Evolutionary conservation across 768 basidiomycete genomes (phyloP), one percentile per base, ranked within the genome.

Genomic region (Clitopilus hobsonii): DNA sequence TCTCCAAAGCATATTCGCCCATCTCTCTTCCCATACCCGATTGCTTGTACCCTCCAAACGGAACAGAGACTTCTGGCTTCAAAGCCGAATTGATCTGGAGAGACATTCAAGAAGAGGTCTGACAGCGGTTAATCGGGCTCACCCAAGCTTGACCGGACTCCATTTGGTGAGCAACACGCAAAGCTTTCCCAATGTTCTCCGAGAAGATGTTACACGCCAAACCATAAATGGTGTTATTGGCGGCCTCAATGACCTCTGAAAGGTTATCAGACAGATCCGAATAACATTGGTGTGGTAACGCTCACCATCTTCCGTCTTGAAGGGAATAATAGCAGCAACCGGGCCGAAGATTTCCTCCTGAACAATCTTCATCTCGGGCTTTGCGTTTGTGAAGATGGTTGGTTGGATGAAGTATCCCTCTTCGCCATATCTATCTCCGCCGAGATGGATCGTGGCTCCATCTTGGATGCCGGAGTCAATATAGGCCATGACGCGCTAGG

Each of bases 331-430:
- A 29, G 82, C 85, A 54, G 80, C 80, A 38, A 90, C 88, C 20
- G 90, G 89, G 7, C 88, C 88, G 61, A 90, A 89, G 56, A 89
- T 88, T 65, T 90, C 82, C 58, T 85, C 84, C 49, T 62, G 65
- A 8, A 84, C 81, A 54, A 90, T 88, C 65, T 78, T 82, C 83
- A 88, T 88, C 26, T 82, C 79, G 0, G 79, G 75, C 20, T 68
- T 76, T 29, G 77, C 77, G 60, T 88, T 75, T 10, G 83, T 79
- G 68, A 90, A 85, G 59, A 90, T 73, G 6, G 90, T 91, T 0
- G 85, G 89, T 54, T 69, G 55, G 56, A 92, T 78, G 66, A 83
- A 91, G 74, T 75, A 89, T n/a, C 89, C 89, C 58, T 83, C 75
- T 0, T 60, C 68, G 6, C 86, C 86, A 59, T 71, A 69, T 18